phyloP scores from a whole-genome alignment of 257 asterid species.

The Primulina tabacum region DNA sequence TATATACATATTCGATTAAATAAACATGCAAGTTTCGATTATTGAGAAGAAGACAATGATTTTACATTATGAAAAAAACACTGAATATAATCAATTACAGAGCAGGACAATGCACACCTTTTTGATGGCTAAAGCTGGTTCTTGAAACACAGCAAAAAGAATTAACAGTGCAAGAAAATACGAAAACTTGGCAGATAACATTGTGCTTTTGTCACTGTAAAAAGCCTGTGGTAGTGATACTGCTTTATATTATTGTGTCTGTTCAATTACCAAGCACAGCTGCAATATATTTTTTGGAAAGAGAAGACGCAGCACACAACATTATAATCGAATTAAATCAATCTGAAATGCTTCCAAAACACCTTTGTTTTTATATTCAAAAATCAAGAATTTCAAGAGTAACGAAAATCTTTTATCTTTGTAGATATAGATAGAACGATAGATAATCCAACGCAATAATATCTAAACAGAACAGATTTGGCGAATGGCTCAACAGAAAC shows the following conservation, averaged over 20 bases:
- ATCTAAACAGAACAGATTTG: slow-evolving; percentile 8
- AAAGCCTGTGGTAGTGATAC: slow-evolving; percentile 16
- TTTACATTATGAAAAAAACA: not conserved
- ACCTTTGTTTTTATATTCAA: slow-evolving; percentile 10
- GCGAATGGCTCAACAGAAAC: not conserved
- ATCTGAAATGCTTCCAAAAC: not conserved
- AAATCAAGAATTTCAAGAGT: not conserved
- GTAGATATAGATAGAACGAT: not conserved
- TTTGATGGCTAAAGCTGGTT: slow-evolving; percentile 51
- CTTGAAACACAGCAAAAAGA: slow-evolving; percentile 32
- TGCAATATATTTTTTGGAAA: not conserved
- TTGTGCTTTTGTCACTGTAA: slow-evolving; percentile 25
- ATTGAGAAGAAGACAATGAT: not conserved
- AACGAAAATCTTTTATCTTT: not conserved
- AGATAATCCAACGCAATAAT: not conserved
- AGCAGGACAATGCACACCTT: slow-evolving; percentile 37
- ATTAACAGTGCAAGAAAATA: slow-evolving; percentile 30
- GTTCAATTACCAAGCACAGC: slow-evolving; percentile 14
- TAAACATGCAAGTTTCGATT: not conserved
- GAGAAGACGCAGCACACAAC: slow-evolving; percentile 10
- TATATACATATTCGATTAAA: too few relatives aligned
- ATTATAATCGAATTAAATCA: not conserved
- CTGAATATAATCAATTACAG: not conserved
- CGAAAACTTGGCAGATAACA: slow-evolving; percentile 30
- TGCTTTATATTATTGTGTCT: slow-evolving; percentile 10